phyloP scores from a whole-genome alignment of 2,329 filamentous ascomycete genomes.

The Botryotinia convoluta region DNA sequence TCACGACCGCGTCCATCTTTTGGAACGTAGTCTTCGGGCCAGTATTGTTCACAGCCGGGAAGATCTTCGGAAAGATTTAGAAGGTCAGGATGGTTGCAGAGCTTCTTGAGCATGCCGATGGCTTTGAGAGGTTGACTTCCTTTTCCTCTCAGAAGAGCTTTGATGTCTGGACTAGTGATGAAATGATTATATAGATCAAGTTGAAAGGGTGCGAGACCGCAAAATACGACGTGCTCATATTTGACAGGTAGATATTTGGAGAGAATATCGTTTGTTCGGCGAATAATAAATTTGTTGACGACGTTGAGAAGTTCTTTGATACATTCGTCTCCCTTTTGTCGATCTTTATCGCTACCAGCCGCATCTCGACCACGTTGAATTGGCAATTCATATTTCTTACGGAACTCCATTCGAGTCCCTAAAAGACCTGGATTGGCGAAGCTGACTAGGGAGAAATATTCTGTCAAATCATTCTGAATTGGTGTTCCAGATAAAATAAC shows the following conservation, averaged over 20 bases:
- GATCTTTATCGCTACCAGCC: constrained; percentile 78
- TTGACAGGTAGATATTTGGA: constrained; percentile 98
- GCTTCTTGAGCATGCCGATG: constrained; percentile 94
- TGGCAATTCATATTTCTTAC: constrained; percentile 89
- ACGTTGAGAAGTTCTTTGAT: constrained; percentile 75
- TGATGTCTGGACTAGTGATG: constrained; percentile 91
- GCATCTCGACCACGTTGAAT: constrained; percentile 91
- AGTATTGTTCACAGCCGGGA: constrained; percentile 78
- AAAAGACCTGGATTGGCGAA: constrained; percentile 94
- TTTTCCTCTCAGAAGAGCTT: constrained; percentile 85
- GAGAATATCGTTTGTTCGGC: constrained; percentile 93
- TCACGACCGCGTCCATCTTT: constrained; percentile 86
- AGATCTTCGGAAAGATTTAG: constrained; percentile 80
- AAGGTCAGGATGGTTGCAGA: constrained; percentile 96
- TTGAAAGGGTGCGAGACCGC: constrained; percentile 90
- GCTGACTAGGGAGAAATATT: constrained; percentile 93
- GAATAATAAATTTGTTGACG: constrained; percentile 98
- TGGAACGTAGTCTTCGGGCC: constrained; percentile 82
- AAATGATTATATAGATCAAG: constrained; percentile 95
- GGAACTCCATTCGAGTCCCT: constrained; percentile 84
- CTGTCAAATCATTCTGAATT: constrained; percentile 97
- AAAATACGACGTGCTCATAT: constrained; percentile 99
- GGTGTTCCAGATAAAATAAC: constrained; percentile 96
- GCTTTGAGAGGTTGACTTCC: constrained; percentile 95
- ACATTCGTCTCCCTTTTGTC: constrained; percentile 78